Base-by-base conservation (phyloP, 306 rosid species). In the Rosa chinensis region DNA sequence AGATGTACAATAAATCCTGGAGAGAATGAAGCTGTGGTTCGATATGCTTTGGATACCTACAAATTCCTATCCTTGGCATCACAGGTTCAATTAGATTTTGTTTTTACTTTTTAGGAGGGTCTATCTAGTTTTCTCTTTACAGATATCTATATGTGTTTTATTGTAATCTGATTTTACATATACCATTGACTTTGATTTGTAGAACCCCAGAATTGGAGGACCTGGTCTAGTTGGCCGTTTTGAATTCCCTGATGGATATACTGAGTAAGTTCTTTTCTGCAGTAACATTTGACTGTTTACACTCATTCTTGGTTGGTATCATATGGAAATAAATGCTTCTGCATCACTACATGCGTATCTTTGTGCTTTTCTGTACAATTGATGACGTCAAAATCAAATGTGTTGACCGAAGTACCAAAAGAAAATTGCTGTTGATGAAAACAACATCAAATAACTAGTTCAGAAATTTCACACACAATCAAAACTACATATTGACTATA, bases 1-100 rank as follows among this genome's bases (percentile, higher is more conserved):
- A 95, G 99, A 45, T 95, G 99, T 81, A 95, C 99, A 11, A 90
- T 95, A 78, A 95, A 92, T 88, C 98, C 99, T 1, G 98, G 99
- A 52, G 99, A 95, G 91, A 95, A 95, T 89, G 99, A 95, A 89
- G 98, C 96, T 39, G 64, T 95, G 83, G 97, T 95, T 78, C 92
- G 96, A 55, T 90, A 95, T 89, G 99, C 98, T 75, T 80, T 92
- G 97, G 98, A 95, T 82, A 91, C 84, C 32, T 92, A 90, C 82
- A 90, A 88, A 72, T 86, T 84, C 80, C 91, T 95, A 62, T 88
- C 96, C 25, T 83, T 95, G 89, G 96, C 91, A 68, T 88, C 88
- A 7, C 99, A 91, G 97, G 98, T 95, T 85, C 82, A 89, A 81
- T 74, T 28, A 66, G 44, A 75, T 62, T 73, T 63, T 12, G 78